Percentiles rank a stretch among this genome's conserved stretches.
Evolutionary conservation across 2,329 filamentous ascomycete genomes (phyloP).

Genomic region (Ceratocystis cacaofunesta): DNA sequence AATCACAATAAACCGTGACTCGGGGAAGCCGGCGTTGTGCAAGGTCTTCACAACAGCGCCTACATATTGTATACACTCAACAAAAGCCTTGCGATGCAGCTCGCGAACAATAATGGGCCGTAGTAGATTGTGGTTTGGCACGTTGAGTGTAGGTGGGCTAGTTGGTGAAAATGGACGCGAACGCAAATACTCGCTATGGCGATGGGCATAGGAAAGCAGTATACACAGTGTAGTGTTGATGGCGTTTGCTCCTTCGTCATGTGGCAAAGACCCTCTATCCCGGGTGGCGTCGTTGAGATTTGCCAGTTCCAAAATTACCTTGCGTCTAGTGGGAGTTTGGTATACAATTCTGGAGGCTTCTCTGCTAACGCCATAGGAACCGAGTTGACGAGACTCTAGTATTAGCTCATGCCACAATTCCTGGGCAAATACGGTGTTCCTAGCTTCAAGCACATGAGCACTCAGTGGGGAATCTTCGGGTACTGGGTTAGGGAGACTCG

Average conservation of each 20-base stretch:
- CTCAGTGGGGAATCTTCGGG: conserved; percentile 45
- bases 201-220: conserved; percentile 64
- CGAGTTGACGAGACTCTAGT: conserved; percentile 60
- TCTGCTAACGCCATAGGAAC: conserved; percentile 54
- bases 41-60: conserved; percentile 31
- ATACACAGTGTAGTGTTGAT: conserved; percentile 56
- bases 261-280: conserved; percentile 24
- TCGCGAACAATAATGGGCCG: conserved; percentile 37
- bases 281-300: conserved; percentile 32
- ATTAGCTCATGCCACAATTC: conserved; percentile 86
- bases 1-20: conserved; percentile 30
- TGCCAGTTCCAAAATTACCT: conserved; percentile 54
- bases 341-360: conserved; percentile 44
- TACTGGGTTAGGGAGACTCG: conserved; percentile 30
- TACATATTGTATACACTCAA: conserved; percentile 29
- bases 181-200: conserved; percentile 54
- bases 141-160: conserved; percentile 25
- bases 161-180: conserved; percentile 39
- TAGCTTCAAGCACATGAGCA: conserved; percentile 54
- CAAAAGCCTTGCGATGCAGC: conserved; percentile 30
- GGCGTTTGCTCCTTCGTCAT: conserved; percentile 45
- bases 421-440: conserved; percentile 66
- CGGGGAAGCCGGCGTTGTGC: conserved; percentile 30
- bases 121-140: conserved; percentile 35
- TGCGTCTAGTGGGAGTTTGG: conserved; percentile 37